A percentile compares a stretch with the other conserved stretches of the same genome.
These are phyloP conservation scores for Penicillium lividum DNA, from an alignment of 495 filamentous ascomycete species.

Conservation along the genomic window DNA sequence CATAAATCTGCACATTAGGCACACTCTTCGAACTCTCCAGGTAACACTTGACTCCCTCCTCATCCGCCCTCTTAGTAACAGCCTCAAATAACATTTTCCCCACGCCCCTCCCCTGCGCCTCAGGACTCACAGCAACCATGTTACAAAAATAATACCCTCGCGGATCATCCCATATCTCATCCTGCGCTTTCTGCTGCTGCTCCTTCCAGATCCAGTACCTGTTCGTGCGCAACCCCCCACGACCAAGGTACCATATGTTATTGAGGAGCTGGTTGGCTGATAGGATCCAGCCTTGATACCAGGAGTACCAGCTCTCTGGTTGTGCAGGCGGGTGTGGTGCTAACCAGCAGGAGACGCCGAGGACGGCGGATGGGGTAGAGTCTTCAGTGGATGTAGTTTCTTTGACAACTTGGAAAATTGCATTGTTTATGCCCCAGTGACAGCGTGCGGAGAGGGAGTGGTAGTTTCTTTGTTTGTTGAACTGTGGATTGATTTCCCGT, in stretches of 20 bases:
- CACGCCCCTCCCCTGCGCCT: slow-evolving; percentile 58
- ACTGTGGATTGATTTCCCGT: slow-evolving; percentile 28
- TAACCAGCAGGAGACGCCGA: slow-evolving; percentile 68
- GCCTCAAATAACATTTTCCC: slow-evolving; percentile 57
- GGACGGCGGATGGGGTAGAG: slow-evolving; percentile 40
- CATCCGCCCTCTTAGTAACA: slow-evolving; percentile 57
- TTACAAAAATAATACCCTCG: slow-evolving; percentile 68
- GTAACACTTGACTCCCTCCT: slow-evolving; percentile 60
- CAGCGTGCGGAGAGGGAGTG: slow-evolving; percentile 60
- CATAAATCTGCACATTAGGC: slow-evolving; percentile 66
- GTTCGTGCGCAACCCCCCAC: slow-evolving; percentile 58
- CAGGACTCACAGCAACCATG: slow-evolving; percentile 64
- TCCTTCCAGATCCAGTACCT: slow-evolving; percentile 69
- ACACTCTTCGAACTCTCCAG: slow-evolving; percentile 61
- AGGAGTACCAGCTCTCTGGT: slow-evolving; percentile 54
- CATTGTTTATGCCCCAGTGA: slow-evolving; percentile 64
- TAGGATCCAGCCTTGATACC: slow-evolving; percentile 56
- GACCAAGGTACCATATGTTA: slow-evolving; percentile 57
- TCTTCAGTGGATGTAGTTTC: slow-evolving; percentile 27
- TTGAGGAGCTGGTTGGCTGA: slow-evolving; percentile 55
- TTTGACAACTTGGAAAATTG: slow-evolving; percentile 64
- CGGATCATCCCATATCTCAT: slow-evolving; percentile 58
- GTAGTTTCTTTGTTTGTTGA: slow-evolving; percentile 54
- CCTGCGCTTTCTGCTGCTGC: slow-evolving; percentile 56
- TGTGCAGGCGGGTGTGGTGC: slow-evolving; percentile 46